Evolutionary conservation across 805 yeast species (phyloP), one percentile per base, ranked within the genome.

Genomic region (Candida loeiensis): DNA sequence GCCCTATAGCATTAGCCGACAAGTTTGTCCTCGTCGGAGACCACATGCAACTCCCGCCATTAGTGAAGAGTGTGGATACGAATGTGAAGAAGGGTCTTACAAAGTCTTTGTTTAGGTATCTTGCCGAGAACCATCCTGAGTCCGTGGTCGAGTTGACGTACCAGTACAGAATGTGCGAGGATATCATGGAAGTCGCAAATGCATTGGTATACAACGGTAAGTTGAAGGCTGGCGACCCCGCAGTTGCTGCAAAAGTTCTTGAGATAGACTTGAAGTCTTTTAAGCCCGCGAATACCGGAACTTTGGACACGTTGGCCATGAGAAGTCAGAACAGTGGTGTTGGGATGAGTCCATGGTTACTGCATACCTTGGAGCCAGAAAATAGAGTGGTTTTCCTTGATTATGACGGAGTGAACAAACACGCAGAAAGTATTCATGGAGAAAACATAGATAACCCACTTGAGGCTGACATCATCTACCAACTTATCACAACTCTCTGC

Each of bases 21-120:
- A 85, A 76, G 58, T 93, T 91, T 56, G 74, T 93, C 1, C 71
- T 93, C 45, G 97, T 93, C n/a, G 99, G 99, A 7, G 99, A 93
- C 57, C 98, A 93, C 58, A 79, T 76, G 48, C 99, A 93, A 59
- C 67, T 93, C 18, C 95, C 97, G 2, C 99, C 99, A 1, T 66
- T 93, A 37, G 89, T 93, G 1, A 71, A 76, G 18, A 64, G 67
- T 39, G 61, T 60, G 1, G 79, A 79, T 50, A 74, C 80, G 0
- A 74, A 73, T 14, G 96, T 97, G 0, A 71, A 71, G 39, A 43
- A 53, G 16, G 90, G 89, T 0, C 63, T 93, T 7, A 85, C 85
- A 26, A 73, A 72, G 27, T 88, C 96, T 1, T 64, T 95, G 40
- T 93, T 93, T 64, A 80, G 79, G 55, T 65, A 74, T 2, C 69